phyloP scores from a whole-genome alignment of 225 moss, liverwort and hornwort genomes.

The Pseudisothecium myosuroides region DNA sequence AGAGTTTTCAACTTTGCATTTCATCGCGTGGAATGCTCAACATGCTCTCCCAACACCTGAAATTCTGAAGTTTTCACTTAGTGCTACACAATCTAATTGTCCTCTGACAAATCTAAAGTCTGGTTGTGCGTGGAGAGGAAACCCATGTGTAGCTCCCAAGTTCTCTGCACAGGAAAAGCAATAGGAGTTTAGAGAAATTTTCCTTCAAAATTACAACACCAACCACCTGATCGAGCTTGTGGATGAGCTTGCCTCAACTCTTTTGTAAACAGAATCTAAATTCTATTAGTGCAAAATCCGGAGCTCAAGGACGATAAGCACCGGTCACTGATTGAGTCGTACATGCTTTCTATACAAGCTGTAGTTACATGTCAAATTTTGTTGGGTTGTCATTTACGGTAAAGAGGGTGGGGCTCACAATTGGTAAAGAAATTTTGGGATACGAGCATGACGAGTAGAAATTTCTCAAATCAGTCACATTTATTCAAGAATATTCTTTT shows the following conservation, averaged over 20 bases:
- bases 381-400: not conserved
- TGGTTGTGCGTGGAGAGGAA: not conserved
- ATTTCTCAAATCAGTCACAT: too few species aligned
- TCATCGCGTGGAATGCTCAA: not conserved
- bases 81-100: not conserved
- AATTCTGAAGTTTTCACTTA: not conserved
- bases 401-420: not conserved
- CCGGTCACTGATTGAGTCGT: not conserved
- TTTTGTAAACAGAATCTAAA: not conserved
- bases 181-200: not conserved
- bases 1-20: not conserved
- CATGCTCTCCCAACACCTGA: not conserved
- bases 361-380: not conserved
- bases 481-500: not conserved
- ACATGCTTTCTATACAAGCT: not conserved
- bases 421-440: not conserved
- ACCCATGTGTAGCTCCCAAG: not conserved
- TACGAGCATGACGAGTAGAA: not conserved
- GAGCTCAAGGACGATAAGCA: not conserved
- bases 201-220: not conserved
- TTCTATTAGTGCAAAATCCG: not conserved
- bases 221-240: not conserved
- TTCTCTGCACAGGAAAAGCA: not conserved
- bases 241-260: not conserved
- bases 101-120: not conserved